phyloP scores from a whole-genome alignment of 345 rosid genomes.

The Aquilaria sinensis region DNA sequence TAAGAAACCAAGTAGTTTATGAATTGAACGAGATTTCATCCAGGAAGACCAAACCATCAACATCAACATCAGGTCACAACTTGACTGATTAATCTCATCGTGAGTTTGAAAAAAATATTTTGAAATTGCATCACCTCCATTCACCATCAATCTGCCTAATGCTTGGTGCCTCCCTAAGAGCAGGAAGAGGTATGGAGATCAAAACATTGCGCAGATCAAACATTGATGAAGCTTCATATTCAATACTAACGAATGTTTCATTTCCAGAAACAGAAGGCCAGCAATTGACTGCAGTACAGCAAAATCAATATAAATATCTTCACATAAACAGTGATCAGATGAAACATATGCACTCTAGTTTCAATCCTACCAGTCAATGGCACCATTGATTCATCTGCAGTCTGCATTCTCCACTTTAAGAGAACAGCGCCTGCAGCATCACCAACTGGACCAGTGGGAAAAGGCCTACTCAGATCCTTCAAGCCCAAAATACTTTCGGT shows the following conservation, averaged over 20 bases:
- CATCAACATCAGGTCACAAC: too few species aligned
- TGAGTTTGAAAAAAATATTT: too few species aligned
- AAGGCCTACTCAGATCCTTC: conserved; percentile 81
- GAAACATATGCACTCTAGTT: conserved; percentile 2
- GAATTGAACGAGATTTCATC: too few species aligned
- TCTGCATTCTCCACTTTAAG: conserved; percentile 94
- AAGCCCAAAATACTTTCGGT: conserved; percentile 68
- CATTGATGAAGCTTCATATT: conserved; percentile 81
- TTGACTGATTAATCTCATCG: too few species aligned
- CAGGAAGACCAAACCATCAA: too few species aligned
- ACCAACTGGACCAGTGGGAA: conserved; percentile 80
- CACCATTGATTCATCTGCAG: conserved; percentile 82
- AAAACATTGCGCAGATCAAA: conserved; percentile 80
- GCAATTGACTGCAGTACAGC: conserved; percentile 69
- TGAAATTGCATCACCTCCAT: conserved; percentile 47
- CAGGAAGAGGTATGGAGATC: conserved; percentile 84
- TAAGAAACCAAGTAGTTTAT: too few species aligned
- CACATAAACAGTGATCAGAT: too few species aligned
- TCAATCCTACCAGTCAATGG: conserved; percentile 71
- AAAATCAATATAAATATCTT: conserved; percentile 8
- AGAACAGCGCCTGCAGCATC: conserved; percentile 82
- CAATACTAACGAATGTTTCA: conserved; percentile 84
- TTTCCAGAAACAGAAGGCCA: conserved; percentile 97
- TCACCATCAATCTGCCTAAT: conserved; percentile 83
- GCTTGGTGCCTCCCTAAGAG: conserved; percentile 76